Evolutionary conservation across 305 asterid species (phyloP).

Genomic region (Rubia occidens): DNA sequence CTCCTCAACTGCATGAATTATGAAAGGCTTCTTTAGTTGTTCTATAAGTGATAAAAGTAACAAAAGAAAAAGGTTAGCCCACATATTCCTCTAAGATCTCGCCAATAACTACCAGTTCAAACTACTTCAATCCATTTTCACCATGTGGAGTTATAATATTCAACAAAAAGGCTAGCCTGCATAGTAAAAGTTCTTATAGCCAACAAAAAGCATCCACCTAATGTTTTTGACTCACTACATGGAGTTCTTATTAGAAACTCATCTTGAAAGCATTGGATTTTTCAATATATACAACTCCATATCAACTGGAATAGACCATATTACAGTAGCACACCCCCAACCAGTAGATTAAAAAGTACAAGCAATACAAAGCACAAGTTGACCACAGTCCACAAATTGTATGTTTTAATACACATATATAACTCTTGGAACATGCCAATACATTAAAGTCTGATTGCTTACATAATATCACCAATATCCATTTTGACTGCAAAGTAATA

Average conservation of each 20-base stretch:
- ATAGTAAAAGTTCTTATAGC: no score
- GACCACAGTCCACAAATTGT: background rate
- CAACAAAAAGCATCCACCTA: background rate
- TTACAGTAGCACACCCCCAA: background rate
- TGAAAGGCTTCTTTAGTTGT: background rate
- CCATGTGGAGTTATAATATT: background rate
- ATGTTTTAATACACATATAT: background rate
- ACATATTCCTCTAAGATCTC: background rate
- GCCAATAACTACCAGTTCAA: background rate
- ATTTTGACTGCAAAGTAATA: background rate
- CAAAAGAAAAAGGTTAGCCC: background rate
- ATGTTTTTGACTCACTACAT: background rate
- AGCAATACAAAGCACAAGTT: background rate
- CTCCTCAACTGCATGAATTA: background rate
- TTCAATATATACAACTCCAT: background rate
- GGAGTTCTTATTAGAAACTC: background rate
- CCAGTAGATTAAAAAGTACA: background rate
- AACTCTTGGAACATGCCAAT: background rate
- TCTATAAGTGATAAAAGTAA: background rate
- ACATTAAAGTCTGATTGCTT: background rate
- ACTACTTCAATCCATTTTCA: background rate
- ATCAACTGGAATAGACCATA: background rate
- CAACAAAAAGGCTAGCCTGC: background rate
- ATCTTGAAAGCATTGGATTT: background rate
- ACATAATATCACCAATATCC: no score